Base-by-base conservation (phyloP, 371 early-diverging fungal genomes). In the Mucor ambiguus region DNA sequence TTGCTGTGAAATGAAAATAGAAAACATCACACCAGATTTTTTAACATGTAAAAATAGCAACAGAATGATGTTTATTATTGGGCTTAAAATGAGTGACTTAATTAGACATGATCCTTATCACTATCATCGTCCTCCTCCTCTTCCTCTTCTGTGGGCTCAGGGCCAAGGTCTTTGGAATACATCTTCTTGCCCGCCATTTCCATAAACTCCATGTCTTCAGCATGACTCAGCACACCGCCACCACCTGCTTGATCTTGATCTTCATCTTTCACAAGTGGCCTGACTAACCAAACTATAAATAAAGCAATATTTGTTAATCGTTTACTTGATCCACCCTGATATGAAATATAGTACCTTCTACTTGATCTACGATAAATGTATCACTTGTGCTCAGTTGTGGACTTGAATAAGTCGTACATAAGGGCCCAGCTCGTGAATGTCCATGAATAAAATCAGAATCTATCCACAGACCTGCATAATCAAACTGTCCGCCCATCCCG, bases 181-280 rank as follows among this genome's bases (percentile, higher is more conserved):
- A 95, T 85, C 52, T 87, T 88, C 56, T 85, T 87, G 83, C 93
- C 77, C 4, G 93, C 91, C 94, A 96, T 92, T 75, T 96, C 95
- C 68, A 95, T 80, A 60, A 96, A 75, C 8, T 93, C 92, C 59
- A 88, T 88, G 8, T 92, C 91, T 24, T 91, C 90, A 0, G 91
- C 80, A 61, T 91, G 80, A 5, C 86, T 85, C 54, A 95, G 73
- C 2, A 88, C 86, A 20, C 92, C 90, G 56, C 77, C 78, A 6
- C 81, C 78, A 2, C 68, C 62, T 33, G 60, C 62, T 48, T 37
- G 49, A 30, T 71, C 70, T 22, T 87, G 87, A 33, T 90, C 88
- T 1, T 79, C 80, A 22, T 92, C 90, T 18, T 80, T 69, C 26
- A 80, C 67, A 2, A 82, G 62, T 9, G 85, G 87, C 69, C 88